A percentile compares a stretch with the other conserved stretches of the same genome.
phyloP scores from a whole-genome alignment of 148 eudicot species.

The Mesembryanthemum crystallinum region DNA sequence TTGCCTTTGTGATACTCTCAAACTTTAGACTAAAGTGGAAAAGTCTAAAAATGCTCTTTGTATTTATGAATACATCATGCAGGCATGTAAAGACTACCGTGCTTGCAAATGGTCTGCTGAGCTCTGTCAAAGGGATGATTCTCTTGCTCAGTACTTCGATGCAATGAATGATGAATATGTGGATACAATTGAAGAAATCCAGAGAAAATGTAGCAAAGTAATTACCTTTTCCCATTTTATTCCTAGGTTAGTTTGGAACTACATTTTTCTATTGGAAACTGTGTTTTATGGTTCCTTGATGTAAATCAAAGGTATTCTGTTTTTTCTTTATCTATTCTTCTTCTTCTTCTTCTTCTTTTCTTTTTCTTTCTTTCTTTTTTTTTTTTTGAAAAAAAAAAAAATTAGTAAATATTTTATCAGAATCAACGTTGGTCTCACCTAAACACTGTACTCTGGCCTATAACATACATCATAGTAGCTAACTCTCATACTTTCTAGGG shows the following conservation, averaged over 20 bases:
- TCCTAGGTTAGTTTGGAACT: constrained; percentile 50
- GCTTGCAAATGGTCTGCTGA: constrained; percentile 67
- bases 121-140: constrained; percentile 37
- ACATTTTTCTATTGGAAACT: neutral
- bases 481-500: too few species aligned
- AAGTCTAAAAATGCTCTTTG: constrained; percentile 2
- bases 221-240: constrained; percentile 67
- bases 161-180: constrained; percentile 49
- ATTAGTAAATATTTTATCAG: too few species aligned
- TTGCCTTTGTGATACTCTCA: too few species aligned
- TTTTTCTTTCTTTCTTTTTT: too few species aligned
- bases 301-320: neutral
- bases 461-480: too few species aligned
- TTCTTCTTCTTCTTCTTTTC: too few species aligned
- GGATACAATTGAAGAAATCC: constrained; percentile 37
- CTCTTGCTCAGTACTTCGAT: constrained; percentile 60
- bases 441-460: too few species aligned
- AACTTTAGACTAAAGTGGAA: too few species aligned
- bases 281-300: neutral
- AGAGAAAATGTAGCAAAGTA: constrained; percentile 46
- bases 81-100: constrained; percentile 72
- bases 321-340: too few species aligned
- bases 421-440: too few species aligned
- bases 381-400: too few species aligned
- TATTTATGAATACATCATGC: neutral